Evolutionary conservation across 805 yeast genomes (phyloP).

Genomic region (Candida anglica): DNA sequence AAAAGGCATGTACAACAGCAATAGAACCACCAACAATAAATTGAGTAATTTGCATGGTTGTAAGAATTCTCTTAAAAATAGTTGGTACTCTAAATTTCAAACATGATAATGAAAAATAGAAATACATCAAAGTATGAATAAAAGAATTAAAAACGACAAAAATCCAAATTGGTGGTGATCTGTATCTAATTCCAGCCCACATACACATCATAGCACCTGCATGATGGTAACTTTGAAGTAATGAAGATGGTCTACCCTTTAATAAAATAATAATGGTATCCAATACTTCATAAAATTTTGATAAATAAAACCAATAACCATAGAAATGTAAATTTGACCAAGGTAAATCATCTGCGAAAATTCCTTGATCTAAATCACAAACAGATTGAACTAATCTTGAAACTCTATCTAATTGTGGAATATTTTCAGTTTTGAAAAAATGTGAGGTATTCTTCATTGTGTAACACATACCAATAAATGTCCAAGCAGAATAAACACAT

Average conservation of each 20-base stretch:
- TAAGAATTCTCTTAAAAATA: constrained; percentile 53
- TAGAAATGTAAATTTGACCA: constrained; percentile 45
- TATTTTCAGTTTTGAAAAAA: constrained; percentile 15
- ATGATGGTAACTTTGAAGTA: constrained; percentile 72
- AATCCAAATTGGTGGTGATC: constrained; percentile 76
- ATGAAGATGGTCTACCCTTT: constrained; percentile 63
- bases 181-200: constrained; percentile 74
- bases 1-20: constrained; percentile 61
- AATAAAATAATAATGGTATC: constrained; percentile 65
- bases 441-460: constrained; percentile 43
- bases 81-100: constrained; percentile 55
- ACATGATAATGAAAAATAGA: constrained; percentile 60
- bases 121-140: constrained; percentile 72
- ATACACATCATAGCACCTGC: constrained; percentile 77
- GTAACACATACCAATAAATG: constrained; percentile 60
- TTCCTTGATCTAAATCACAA: constrained; percentile 57
- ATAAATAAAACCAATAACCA: constrained; percentile 65
- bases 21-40: constrained; percentile 65
- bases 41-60: constrained; percentile 66
- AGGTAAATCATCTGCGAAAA: constrained; percentile 36
- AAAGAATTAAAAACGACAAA: constrained; percentile 78
- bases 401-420: constrained; percentile 12
- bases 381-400: constrained; percentile 46
- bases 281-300: constrained; percentile 68
- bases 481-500: constrained; percentile 68